Evolutionary conservation across 2,329 filamentous ascomycete species (phyloP).

Genomic region (Epichloe elymi): DNA sequence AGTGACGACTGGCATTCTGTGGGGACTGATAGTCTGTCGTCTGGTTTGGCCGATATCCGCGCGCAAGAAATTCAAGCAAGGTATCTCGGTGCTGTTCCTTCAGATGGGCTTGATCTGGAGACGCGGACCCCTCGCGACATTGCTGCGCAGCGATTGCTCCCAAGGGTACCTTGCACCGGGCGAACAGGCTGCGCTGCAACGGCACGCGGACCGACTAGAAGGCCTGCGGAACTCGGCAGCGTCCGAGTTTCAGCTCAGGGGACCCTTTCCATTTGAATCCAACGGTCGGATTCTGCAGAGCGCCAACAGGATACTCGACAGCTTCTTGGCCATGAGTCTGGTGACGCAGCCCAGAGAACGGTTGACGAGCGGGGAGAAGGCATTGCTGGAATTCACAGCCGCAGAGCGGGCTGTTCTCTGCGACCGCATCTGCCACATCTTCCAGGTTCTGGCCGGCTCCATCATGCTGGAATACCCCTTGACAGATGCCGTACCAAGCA

Average conservation of each 20-base stretch:
- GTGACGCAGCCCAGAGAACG: slow-evolving; percentile 66
- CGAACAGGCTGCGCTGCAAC: slow-evolving; percentile 74
- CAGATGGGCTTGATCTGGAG: slow-evolving; percentile 92
- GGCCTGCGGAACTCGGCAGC: slow-evolving; percentile 54
- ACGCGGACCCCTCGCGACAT: slow-evolving; percentile 67
- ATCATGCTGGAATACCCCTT: slow-evolving; percentile 84
- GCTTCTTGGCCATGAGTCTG: slow-evolving; percentile 86
- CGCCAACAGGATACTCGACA: slow-evolving; percentile 69
- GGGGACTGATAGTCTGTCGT: slow-evolving; percentile 76
- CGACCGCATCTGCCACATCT: slow-evolving; percentile 73
- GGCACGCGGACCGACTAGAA: slow-evolving; percentile 58
- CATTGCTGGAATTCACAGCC: slow-evolving; percentile 61
- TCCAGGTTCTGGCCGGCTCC: slow-evolving; percentile 67
- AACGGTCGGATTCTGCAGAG: slow-evolving; percentile 59
- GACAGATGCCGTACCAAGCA: slow-evolving; percentile 68
- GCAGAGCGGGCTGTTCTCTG: slow-evolving; percentile 69
- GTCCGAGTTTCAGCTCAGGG: slow-evolving; percentile 70
- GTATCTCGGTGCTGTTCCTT: slow-evolving; percentile 70
- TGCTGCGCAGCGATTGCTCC: slow-evolving; percentile 43
- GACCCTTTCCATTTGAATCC: slow-evolving; percentile 61
- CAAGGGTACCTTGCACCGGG: slow-evolving; percentile 64
- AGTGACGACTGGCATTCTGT: slow-evolving; percentile 69
- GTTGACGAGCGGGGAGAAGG: slow-evolving; percentile 62
- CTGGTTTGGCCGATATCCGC: slow-evolving; percentile 84
- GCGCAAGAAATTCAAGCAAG: slow-evolving; percentile 69